Base-by-base conservation (phyloP, 2,329 filamentous ascomycete genomes). In the Fusarium dimerum region DNA sequence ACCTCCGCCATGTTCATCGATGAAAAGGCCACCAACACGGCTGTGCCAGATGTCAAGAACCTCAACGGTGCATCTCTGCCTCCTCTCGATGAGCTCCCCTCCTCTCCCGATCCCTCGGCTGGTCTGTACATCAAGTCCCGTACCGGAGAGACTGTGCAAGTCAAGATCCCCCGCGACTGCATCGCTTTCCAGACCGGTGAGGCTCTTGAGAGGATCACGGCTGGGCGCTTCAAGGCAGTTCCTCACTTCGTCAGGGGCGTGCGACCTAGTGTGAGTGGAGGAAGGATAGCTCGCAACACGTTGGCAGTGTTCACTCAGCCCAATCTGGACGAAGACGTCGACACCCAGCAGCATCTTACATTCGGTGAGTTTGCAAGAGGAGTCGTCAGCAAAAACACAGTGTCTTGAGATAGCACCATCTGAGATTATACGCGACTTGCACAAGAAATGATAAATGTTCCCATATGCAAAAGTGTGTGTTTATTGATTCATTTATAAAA, bases 1-100 rank as follows among this genome's bases (percentile, higher is more conserved):
- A 99, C 94, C 1, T 93, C 89, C 3, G 92, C 93, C 61, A 96
- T 97, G 92, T 97, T 96, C 71, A 81, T 97, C 56, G 91, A 97
- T 67, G 93, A 97, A 74, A 73, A 71, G 34, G 68, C 70, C 54
- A 63, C 76, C 56, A 56, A 63, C 52, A 63, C 74, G 39, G 60
- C 73, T 40, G 67, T 75, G 1, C 69, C 69, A 11, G 53, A 60
- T 3, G 59, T 59, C 1, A 55, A 50, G 36, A 53, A 57, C n/a
- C 6, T 55, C 29, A 61, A 54, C 1, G 65, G 63, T 3, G 65
- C 67, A 34, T 67, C 68, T 16, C 68, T 76, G 3, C 71, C 79
- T 2, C 77, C 81, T 0, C 79, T 96, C 1, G 75, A 80, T 0
- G 93, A 97, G 73, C 82, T 97, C 0, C 70, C 84, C 1, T 68